phyloP scores from a whole-genome alignment of 164 flowering plant species.

The Umbilicus rupestris region DNA sequence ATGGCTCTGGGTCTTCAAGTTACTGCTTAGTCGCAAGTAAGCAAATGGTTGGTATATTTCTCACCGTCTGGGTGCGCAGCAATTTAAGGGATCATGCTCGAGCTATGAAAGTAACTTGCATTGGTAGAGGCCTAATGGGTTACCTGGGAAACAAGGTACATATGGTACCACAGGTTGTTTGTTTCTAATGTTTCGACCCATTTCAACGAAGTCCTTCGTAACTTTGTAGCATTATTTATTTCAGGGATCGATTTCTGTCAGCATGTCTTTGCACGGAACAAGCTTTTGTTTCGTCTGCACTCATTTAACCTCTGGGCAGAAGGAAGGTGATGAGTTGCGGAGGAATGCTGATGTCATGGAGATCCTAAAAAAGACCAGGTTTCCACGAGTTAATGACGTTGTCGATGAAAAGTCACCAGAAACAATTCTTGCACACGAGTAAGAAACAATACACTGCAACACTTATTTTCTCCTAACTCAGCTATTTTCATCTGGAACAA shows the following conservation, averaged over 20 bases:
- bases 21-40: slow-evolving; percentile 61
- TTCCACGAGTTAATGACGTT: slow-evolving; percentile 37
- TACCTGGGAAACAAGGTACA: slow-evolving; percentile 74
- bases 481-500: too few species aligned
- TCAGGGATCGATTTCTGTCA: slow-evolving; percentile 65
- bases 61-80: slow-evolving; percentile 60
- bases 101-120: slow-evolving; percentile 47
- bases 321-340: slow-evolving; percentile 62
- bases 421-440: slow-evolving; percentile 63
- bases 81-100: slow-evolving; percentile 43
- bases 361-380: slow-evolving; percentile 57
- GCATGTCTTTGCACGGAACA: slow-evolving; percentile 63
- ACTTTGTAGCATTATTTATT: neutral
- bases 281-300: slow-evolving; percentile 63
- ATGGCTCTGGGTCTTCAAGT: slow-evolving; percentile 10
- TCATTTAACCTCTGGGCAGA: slow-evolving; percentile 65
- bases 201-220: neutral
- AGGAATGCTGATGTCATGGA: slow-evolving; percentile 67
- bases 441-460: slow-evolving; percentile 15
- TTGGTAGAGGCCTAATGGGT: slow-evolving; percentile 79
- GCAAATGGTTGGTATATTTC: slow-evolving; percentile 75
- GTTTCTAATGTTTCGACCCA: neutral
- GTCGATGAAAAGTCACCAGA: slow-evolving; percentile 53
- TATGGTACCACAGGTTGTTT: slow-evolving; percentile 5
- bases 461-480: neutral